Conservation (phyloP, 805 yeast genomes). For the Pichia deserticola region DNA sequence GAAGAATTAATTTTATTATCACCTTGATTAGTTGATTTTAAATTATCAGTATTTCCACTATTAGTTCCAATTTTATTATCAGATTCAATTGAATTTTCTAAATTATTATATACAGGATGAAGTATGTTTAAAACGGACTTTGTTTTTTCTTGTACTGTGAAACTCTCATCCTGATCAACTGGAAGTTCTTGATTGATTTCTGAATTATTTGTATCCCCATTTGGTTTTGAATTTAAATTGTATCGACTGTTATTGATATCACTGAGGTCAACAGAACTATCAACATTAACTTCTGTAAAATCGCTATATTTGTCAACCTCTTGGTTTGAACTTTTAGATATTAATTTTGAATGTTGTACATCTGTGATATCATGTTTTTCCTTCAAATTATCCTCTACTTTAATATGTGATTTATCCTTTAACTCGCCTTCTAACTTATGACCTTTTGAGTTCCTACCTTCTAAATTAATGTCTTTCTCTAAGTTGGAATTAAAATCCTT, state of each 20-base stretch:
- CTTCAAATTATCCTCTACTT: too few species aligned
- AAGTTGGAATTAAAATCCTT: too few species aligned
- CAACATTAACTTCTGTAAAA: not conserved
- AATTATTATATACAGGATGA: conserved; percentile 4
- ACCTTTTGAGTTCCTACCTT: too few species aligned
- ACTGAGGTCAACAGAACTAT: not conserved
- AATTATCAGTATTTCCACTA: too few species aligned
- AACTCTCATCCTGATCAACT: not conserved
- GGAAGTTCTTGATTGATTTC: too few species aligned
- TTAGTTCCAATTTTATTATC: too few species aligned
- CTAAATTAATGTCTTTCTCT: too few species aligned
- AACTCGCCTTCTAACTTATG: too few species aligned
- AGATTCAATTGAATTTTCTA: not conserved
- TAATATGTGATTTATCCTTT: too few species aligned
- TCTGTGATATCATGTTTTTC: not conserved
- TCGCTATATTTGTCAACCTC: not conserved
- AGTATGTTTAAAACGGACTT: conserved; percentile 4
- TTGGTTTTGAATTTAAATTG: not conserved
- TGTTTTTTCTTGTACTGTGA: not conserved
- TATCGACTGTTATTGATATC: too few species aligned
- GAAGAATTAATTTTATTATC: too few species aligned
- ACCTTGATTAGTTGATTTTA: too few species aligned
- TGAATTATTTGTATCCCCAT: not conserved
- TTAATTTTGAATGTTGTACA: not conserved
- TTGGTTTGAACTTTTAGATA: not conserved